Percentiles rank a stretch among this genome's conserved stretches.
Evolutionary conservation across 306 rosid species (phyloP).

Genomic region (Vachellia pachyceras): DNA sequence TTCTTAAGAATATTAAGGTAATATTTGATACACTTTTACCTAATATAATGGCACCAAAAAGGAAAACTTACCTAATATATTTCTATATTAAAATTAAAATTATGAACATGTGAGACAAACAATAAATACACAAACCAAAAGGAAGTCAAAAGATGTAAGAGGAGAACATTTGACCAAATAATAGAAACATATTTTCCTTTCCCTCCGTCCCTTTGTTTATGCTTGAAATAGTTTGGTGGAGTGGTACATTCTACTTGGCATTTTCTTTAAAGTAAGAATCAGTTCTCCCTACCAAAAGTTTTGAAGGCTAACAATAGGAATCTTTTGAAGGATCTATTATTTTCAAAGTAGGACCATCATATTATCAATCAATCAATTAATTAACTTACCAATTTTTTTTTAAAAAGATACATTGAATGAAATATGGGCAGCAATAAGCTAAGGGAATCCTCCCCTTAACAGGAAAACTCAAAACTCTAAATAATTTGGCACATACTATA

Average conservation of each 20-base stretch:
- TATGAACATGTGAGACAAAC: slow-evolving; percentile 3
- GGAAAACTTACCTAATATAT: neutral
- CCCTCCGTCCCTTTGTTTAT: neutral
- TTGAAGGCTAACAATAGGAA: slow-evolving; percentile 12
- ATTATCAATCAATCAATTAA: neutral
- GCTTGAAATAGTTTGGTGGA: neutral
- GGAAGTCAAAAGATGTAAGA: neutral
- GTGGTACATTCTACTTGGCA: neutral
- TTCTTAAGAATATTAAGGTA: too few species aligned
- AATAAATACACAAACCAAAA: neutral
- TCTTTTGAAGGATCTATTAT: neutral
- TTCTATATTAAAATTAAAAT: neutral
- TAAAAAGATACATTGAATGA: neutral
- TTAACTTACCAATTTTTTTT: too few species aligned
- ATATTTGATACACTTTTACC: too few species aligned
- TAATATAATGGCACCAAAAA: neutral
- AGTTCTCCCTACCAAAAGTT: neutral
- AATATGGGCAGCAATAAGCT: neutral
- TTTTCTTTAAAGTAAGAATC: neutral
- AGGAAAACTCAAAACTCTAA: neutral
- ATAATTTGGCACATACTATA: neutral
- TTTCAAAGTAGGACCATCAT: neutral
- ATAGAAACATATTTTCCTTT: neutral
- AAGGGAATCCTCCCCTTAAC: neutral
- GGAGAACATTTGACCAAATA: slow-evolving; percentile 21